These are phyloP conservation scores for Nakaseomyces bracarensis DNA, from an alignment of 1,139 yeast genomes.

Conservation along the genomic window DNA sequence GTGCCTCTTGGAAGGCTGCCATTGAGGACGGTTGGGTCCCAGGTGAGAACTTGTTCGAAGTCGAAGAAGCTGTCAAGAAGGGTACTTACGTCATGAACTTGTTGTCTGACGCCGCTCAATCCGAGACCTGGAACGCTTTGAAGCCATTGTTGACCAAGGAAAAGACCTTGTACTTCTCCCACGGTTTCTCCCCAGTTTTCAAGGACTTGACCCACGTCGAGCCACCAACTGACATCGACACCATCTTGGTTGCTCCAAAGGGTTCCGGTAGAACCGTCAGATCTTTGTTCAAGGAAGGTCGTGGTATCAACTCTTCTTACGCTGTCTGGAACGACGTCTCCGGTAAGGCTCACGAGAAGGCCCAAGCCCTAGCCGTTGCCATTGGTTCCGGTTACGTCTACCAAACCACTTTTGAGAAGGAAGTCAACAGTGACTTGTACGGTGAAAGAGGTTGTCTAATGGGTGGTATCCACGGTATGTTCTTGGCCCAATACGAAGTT, in stretches of 20 bases:
- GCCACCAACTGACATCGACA: conserved; percentile 91
- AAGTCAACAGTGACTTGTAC: conserved; percentile 97
- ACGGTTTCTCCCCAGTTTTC: conserved; percentile 99
- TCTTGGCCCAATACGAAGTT: conserved; percentile 99
- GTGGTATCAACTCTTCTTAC: conserved; percentile 99
- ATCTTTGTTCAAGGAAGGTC: conserved; percentile 98
- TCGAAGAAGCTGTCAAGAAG: conserved; percentile 79
- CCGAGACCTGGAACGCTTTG: conserved; percentile 88
- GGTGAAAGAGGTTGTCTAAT: conserved; percentile 99
- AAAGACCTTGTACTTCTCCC: conserved; percentile 97
- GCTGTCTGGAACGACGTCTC: conserved; percentile 99
- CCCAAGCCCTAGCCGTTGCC: conserved; percentile 97
- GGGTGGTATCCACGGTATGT: conserved; percentile 99
- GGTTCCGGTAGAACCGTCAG: conserved; percentile 99
- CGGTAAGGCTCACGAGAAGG: conserved; percentile 99
- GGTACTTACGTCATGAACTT: conserved; percentile 97
- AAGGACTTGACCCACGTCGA: conserved; percentile 94
- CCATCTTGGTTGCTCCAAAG: conserved; percentile 98
- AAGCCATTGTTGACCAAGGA: conserved; percentile 92
- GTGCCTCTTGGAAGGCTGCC: conserved; percentile 99
- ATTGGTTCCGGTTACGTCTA: conserved; percentile 99
- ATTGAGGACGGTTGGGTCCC: conserved; percentile 99
- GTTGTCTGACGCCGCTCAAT: conserved; percentile 98
- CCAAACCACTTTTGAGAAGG: conserved; percentile 98
- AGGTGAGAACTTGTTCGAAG: conserved; percentile 95